These are phyloP conservation scores for Zymoseptoria brevis DNA, from an alignment of 2,329 filamentous ascomycete species.

Conservation along the genomic window DNA sequence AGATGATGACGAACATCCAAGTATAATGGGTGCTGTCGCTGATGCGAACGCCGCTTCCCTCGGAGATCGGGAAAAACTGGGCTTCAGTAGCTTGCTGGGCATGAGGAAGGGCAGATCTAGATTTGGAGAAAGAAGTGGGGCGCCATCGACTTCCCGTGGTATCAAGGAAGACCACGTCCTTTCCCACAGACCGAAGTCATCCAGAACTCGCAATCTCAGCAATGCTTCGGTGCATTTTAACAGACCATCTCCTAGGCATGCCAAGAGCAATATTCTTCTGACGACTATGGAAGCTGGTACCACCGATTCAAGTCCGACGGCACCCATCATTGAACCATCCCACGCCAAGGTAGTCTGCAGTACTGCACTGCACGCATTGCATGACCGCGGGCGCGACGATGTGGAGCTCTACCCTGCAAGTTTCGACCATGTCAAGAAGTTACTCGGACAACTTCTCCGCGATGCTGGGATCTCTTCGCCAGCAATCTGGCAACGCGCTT, in stretches of 20 bases:
- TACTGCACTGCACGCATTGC: slow-evolving; percentile 70
- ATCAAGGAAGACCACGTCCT: slow-evolving; percentile 54
- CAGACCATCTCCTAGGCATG: slow-evolving; percentile 62
- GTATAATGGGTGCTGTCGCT: slow-evolving; percentile 70
- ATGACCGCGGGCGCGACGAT: slow-evolving; percentile 43
- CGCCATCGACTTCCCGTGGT: slow-evolving; percentile 56
- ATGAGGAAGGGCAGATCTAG: slow-evolving; percentile 68
- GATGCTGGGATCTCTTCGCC: slow-evolving; percentile 67
- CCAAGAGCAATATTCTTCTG: slow-evolving; percentile 46
- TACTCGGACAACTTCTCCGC: slow-evolving; percentile 73
- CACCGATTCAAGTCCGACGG: slow-evolving; percentile 5
- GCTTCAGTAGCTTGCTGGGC: slow-evolving; percentile 63
- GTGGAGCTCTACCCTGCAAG: slow-evolving; percentile 82
- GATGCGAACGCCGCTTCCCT: slow-evolving; percentile 40
- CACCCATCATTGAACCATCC: slow-evolving; percentile 5
- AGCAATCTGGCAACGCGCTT: slow-evolving; percentile 76
- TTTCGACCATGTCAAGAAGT: slow-evolving; percentile 74
- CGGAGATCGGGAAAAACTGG: slow-evolving; percentile 61
- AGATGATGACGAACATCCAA: slow-evolving; percentile 79
- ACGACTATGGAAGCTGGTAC: slow-evolving; percentile 30
- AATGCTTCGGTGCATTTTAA: slow-evolving; percentile 67
- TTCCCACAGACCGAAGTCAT: slow-evolving; percentile 58
- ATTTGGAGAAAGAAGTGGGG: slow-evolving; percentile 64
- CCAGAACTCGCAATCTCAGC: slow-evolving; percentile 73
- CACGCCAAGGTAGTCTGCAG: slow-evolving; percentile 53